phyloP scores from a whole-genome alignment of 768 basidiomycete species.

The Megacollybia marginata region DNA sequence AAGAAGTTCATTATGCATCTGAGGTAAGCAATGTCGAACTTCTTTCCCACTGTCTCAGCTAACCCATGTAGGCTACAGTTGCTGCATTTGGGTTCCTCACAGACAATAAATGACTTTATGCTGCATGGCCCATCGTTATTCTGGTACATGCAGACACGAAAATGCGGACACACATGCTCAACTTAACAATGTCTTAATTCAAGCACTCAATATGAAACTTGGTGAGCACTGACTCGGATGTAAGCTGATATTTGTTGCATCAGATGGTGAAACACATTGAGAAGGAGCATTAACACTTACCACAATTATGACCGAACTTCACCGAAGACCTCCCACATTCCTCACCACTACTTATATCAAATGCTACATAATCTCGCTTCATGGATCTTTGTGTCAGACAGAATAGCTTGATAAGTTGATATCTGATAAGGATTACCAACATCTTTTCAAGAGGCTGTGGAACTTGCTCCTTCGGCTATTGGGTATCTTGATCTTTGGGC shows the following conservation, averaged over 20 bases:
- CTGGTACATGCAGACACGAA: slow-evolving; percentile 22
- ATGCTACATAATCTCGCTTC: slow-evolving; percentile 10
- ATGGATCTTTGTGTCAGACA: slow-evolving; percentile 3
- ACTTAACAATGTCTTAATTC: slow-evolving; percentile 5
- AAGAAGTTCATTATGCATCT: not conserved
- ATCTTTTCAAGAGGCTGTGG: slow-evolving; percentile 10
- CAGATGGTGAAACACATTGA: slow-evolving; percentile 17
- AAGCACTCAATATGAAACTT: slow-evolving; percentile 5
- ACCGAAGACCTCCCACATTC: not conserved
- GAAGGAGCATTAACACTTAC: slow-evolving; percentile 13
- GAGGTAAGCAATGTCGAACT: not conserved
- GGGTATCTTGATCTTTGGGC: slow-evolving; percentile 7
- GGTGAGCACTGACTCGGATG: no score
- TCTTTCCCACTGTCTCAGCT: slow-evolving; percentile 1
- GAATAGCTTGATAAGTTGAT: slow-evolving; percentile 10
- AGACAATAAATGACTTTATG: slow-evolving; percentile 16
- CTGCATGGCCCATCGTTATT: slow-evolving; percentile 16
- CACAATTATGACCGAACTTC: no score
- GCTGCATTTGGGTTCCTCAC: no score
- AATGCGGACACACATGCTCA: slow-evolving; percentile 15
- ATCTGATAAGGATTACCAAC: slow-evolving; percentile 10
- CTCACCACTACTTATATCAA: slow-evolving; percentile 8
- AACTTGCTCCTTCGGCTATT: slow-evolving; percentile 2
- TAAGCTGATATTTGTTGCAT: slow-evolving; percentile 13
- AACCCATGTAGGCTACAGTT: slow-evolving; percentile 25